Evolutionary conservation across 371 early-diverging fungal genomes (phyloP).

Genomic region (Rhizomucor pusillus): DNA sequence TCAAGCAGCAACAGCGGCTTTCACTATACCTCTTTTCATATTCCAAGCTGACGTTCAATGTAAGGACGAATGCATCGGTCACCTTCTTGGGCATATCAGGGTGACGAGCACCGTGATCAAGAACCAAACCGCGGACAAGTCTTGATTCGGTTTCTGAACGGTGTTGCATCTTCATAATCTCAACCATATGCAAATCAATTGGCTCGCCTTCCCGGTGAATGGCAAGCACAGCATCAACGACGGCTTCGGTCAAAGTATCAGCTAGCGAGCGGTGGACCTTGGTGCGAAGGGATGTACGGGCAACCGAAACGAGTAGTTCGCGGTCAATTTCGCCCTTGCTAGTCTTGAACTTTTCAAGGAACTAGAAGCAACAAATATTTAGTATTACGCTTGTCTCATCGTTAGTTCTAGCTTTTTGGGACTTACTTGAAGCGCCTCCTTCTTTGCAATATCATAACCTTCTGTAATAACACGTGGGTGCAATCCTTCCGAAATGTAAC

Average conservation of each 20-base stretch:
- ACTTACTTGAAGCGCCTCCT: slow-evolving; percentile 84
- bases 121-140: slow-evolving; percentile 96
- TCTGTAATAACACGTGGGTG: slow-evolving; percentile 96
- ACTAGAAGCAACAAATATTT: slow-evolving; percentile 45
- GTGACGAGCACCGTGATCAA: slow-evolving; percentile 99
- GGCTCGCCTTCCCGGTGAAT: slow-evolving; percentile 78
- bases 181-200: slow-evolving; percentile 99
- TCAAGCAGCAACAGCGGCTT: too few species aligned
- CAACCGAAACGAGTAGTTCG: slow-evolving; percentile 89
- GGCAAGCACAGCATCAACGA: slow-evolving; percentile 95
- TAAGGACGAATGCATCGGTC: slow-evolving; percentile 91
- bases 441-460: slow-evolving; percentile 96
- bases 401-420: background rate
- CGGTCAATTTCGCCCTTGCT: slow-evolving; percentile 75
- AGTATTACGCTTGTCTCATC: background rate
- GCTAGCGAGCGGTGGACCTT: slow-evolving; percentile 93
- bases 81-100: slow-evolving; percentile 99
- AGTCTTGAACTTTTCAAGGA: slow-evolving; percentile 85
- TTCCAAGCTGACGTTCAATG: slow-evolving; percentile 98
- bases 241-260: slow-evolving; percentile 90
- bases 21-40: slow-evolving; percentile 91
- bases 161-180: slow-evolving; percentile 99
- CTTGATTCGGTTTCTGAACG: slow-evolving; percentile 94
- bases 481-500: slow-evolving; percentile 95
- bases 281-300: slow-evolving; percentile 94